Base-by-base conservation (phyloP, 2,329 filamentous ascomycete genomes). In the Coniella vitis region DNA sequence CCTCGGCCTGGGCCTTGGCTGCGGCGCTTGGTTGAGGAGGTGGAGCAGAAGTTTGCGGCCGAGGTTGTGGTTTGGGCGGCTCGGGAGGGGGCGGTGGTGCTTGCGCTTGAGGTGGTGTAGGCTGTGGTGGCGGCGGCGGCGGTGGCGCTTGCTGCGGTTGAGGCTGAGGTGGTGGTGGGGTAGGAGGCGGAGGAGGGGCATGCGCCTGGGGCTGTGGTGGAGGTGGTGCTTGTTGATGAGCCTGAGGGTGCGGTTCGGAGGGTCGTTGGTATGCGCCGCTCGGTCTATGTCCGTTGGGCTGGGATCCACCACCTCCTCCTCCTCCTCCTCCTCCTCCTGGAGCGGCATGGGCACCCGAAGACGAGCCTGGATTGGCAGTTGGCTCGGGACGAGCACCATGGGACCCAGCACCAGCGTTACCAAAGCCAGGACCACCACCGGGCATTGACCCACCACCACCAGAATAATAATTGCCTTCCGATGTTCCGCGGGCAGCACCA, bases 281-380 rank as follows among this genome's bases (percentile, higher is more conserved):
- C 9, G 57, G 58, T 48, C 54, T 57, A 39, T 59, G 58, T 46
- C 54, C 55, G 38, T 56, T 54, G 39, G 51, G 55, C 31, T 48
- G 52, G 34, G 51, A 43, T 32, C 53, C 53, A 45, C 51, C 25
- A 29, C 25, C n/a, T n/a, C n/a, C n/a, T n/a, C n/a, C n/a, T n/a
- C n/a, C n/a, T n/a, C n/a, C n/a, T n/a, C n/a, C n/a, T n/a, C n/a
- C n/a, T n/a, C n/a, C n/a, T n/a, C n/a, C 48, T 45, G 51, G 49
- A 17, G 48, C 25, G 38, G 44, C 52, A 52, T 48, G 55, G 45
- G 39, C 51, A 29, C 53, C 56, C 14, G 61, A 57, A 31, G 56
- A 51, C 9, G 69, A 62, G 5, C 64, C 63, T 19, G 57, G 53
- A 47, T 61, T 60, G n/a, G 65, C 60, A 20, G 66, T 60, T 5